Base-by-base conservation (phyloP, 2,329 filamentous ascomycete species). In the Cladosporium oxysporum region DNA sequence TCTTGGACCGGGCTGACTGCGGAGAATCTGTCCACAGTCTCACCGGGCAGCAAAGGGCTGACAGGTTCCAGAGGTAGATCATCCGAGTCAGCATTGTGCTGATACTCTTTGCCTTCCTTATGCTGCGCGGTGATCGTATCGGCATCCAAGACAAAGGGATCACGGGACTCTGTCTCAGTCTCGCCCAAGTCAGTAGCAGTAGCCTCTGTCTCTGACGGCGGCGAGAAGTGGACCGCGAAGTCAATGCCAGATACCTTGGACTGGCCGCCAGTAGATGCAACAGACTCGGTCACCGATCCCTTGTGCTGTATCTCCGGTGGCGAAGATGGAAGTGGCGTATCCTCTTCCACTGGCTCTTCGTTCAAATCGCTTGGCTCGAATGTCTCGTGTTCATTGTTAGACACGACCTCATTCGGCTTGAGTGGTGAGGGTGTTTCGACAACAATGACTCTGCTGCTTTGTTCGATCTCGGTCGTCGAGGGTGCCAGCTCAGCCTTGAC, bases 1-100 rank as follows among this genome's bases (percentile, higher is more conserved):
- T 73, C 74, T 8, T 73, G 70, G 29, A 77, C 52, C 5, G 76
- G 76, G 55, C 75, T 77, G 66, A 77, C 74, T 12, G 74, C 72
- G 26, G 76, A 77, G 62, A 66, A 71, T 31, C 75, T 67, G 53
- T 69, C 71, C 18, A 76, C 71, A 29, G 71, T 68, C 53, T 77
- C 75, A 14, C 66, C 71, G 29, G 72, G 64, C 3, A 68, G 71
- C 18, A 77, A 58, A 55, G 75, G 74, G 62, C 75, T 77, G 52
- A 77, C 73, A 18, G 75, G 72, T 29, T 59, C 57, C 10, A 11
- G 44, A 52, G 62, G 62, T 0, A 18, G 21, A 12, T 44, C 60
- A 16, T 55, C 31, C 2, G 18, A 37, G 11, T 47, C 35, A 6
- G 61, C 16, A 26, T 33, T 7, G 2, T 41, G 11, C 7, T 31